These are phyloP conservation scores for Dendrobium officinale DNA, from an alignment of 106 monocot genomes.

Conservation along the genomic window DNA sequence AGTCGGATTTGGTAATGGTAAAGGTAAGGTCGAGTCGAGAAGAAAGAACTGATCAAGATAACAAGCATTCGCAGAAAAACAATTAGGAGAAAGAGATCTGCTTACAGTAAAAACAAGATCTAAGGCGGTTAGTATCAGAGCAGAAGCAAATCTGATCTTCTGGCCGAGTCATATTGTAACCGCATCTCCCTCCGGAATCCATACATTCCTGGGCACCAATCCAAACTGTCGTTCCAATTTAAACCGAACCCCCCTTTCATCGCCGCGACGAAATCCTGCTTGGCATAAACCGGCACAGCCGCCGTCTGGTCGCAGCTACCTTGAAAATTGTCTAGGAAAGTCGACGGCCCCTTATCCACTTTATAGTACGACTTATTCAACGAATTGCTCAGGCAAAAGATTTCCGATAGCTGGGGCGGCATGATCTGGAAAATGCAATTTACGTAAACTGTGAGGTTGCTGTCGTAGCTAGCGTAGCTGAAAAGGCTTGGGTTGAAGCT, in stretches of 20 bases:
- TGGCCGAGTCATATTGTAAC: neutral
- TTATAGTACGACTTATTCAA: neutral
- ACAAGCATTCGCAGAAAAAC: neutral
- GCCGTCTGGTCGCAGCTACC: neutral
- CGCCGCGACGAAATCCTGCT: neutral
- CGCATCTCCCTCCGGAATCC: neutral
- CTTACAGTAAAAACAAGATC: neutral
- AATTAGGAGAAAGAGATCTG: neutral
- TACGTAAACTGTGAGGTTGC: conserved; percentile 10
- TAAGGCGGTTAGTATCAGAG: neutral
- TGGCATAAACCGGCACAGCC: neutral
- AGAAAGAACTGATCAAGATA: neutral
- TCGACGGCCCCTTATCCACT: neutral
- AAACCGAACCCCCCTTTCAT: neutral
- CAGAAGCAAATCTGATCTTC: conserved; percentile 13
- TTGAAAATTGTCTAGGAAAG: neutral
- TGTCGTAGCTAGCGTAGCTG: neutral
- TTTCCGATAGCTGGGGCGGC: neutral
- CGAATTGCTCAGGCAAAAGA: neutral
- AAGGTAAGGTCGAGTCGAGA: neutral
- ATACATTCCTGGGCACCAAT: conserved; percentile 1
- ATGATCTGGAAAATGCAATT: conserved; percentile 1
- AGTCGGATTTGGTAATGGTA: neutral
- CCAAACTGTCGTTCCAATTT: neutral
- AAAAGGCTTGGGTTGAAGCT: conserved; percentile 8